These are phyloP conservation scores for Stephanodiscus triporus DNA, from an alignment of 108 stramenopile genomes.

Conservation along the genomic window DNA sequence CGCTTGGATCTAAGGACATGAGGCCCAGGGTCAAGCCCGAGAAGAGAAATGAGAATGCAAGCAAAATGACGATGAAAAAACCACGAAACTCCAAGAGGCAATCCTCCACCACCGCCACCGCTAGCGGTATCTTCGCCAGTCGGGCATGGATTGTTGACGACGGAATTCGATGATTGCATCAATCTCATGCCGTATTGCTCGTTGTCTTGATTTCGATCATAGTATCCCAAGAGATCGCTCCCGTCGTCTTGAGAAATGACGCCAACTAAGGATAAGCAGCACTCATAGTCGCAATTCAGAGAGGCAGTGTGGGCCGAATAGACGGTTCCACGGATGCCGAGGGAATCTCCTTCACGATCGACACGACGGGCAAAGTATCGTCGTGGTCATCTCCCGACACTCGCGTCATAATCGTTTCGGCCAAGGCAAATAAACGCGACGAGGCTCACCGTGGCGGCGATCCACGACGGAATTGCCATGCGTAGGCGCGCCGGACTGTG, in stretches of 20 bases:
- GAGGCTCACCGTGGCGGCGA: not conserved
- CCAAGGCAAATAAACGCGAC: not conserved
- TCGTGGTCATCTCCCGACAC: not conserved
- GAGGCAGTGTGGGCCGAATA: not conserved
- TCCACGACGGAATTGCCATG: not conserved
- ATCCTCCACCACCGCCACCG: conserved; percentile 3
- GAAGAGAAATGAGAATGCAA: conserved; percentile 85
- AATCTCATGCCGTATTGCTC: not conserved
- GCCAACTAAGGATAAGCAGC: conserved; percentile 7
- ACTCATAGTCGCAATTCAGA: conserved; percentile 20
- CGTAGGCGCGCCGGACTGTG: not conserved
- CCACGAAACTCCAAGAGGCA: conserved; percentile 65
- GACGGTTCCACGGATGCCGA: not conserved
- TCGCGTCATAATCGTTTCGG: not conserved
- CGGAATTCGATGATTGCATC: conserved; percentile 1
- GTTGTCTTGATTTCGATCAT: not conserved
- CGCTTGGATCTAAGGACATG: conserved; percentile 94
- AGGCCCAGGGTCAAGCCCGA: conserved; percentile 94
- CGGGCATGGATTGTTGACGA: conserved; percentile 12
- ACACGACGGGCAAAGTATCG: not conserved
- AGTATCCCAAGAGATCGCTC: conserved; percentile 1
- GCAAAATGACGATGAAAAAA: conserved; percentile 61
- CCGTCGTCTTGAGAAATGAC: conserved; percentile 7
- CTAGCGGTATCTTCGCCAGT: not conserved
- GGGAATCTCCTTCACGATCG: not conserved